Evolutionary conservation across 2,329 filamentous ascomycete genomes (phyloP), one percentile per base, ranked within the genome.

Genomic region (Verticillium isaacii): DNA sequence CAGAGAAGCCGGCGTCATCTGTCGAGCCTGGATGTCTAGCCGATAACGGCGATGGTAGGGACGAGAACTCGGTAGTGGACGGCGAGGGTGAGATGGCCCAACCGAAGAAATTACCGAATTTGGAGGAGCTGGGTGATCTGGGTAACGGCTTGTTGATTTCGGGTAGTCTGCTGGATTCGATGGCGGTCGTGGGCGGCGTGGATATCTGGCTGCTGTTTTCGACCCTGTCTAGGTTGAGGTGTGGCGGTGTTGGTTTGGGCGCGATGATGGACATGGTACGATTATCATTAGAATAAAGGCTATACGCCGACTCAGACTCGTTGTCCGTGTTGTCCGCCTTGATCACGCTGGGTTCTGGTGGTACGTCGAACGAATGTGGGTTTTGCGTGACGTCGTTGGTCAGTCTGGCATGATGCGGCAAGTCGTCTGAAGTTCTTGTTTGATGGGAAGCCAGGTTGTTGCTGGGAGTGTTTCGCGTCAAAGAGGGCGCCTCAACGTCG

Each of bases 61-160:
- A 82, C 2, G 83, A 85, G 66, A 78, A 79, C 50, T 84, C 81
- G 19, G 81, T 82, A 57, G 72, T 74, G 23, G 81, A 78, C 9
- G 81, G 77, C 39, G 80, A 74, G 7, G 77, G 76, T 32, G 75
- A 79, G 57, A 75, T 73, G 60, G 76, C 75, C 84, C 84, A 86
- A 68, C 79, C 80, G 68, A 86, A 85, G 67, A 85, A 78, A 34
- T 73, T 77, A 60, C 80, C 80, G 65, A 85, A 76, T 64, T 80
- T 73, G 70, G 83, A 72, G 61, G 83, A 74, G 66, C 72, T 71
- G 62, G 84, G 84, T 7, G 84, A 86, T 65, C 78, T 85, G 12
- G 83, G 83, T 5, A 84, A 69, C 32, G 82, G 82, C 66, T 85
- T 85, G 72, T 85, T 82, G 52, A 82, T 77, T 65, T 81, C 75